phyloP scores from a whole-genome alignment of 768 basidiomycete genomes.

The Suillus plorans region DNA sequence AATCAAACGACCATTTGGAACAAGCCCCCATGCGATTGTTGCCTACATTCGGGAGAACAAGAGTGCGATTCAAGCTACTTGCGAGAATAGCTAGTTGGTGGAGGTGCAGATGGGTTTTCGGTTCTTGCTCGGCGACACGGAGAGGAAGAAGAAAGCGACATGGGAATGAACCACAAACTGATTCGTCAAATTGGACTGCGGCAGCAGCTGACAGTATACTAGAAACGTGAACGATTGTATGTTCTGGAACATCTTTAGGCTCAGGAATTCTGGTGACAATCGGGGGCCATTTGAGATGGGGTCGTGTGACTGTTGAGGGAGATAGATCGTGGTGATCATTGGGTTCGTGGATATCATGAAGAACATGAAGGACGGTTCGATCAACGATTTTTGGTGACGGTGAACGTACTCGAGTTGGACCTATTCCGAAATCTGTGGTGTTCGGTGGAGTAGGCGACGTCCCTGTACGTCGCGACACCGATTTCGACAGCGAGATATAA shows the following conservation, averaged over 20 bases:
- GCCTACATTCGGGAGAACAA: conserved; percentile 62
- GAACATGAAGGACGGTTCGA: not conserved
- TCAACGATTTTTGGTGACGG: not conserved
- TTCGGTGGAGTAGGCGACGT: not conserved
- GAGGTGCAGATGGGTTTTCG: conserved; percentile 57
- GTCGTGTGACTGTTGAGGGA: not conserved
- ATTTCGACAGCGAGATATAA: conserved; percentile 21
- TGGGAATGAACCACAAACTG: conserved; percentile 21
- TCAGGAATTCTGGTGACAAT: conserved; percentile 36
- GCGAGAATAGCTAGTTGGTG: conserved; percentile 52
- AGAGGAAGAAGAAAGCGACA: conserved; percentile 52
- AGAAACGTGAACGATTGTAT: conserved; percentile 2
- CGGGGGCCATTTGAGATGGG: conserved; percentile 30
- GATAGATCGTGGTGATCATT: not conserved
- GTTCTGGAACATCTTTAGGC: not conserved
- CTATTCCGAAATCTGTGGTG: not conserved
- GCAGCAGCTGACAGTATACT: conserved; percentile 1
- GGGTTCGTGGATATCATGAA: not conserved
- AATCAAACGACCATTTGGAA: conserved; percentile 45
- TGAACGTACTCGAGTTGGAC: not conserved
- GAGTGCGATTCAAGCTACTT: conserved; percentile 46
- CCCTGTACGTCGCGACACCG: conserved; percentile 11
- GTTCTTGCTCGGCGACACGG: conserved; percentile 56
- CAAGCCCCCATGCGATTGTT: conserved; percentile 55
- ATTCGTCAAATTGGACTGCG: conserved; percentile 16